These are phyloP conservation scores for Termitomyces titanicus DNA, from an alignment of 768 basidiomycete genomes.

Conservation along the genomic window DNA sequence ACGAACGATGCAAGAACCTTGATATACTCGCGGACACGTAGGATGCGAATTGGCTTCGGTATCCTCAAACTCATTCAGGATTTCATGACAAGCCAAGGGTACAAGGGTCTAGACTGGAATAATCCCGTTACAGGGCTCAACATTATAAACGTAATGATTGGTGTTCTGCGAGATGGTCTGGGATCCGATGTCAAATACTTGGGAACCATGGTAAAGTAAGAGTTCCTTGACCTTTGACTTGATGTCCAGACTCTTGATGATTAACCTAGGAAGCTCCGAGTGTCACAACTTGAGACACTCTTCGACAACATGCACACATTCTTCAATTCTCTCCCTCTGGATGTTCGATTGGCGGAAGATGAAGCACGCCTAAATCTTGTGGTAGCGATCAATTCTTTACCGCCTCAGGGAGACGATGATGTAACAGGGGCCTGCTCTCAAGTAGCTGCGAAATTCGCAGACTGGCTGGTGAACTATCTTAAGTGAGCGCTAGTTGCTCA, in stretches of 20 bases:
- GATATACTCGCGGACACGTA: constrained; percentile 28
- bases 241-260: not conserved
- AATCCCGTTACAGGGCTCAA: constrained; percentile 15
- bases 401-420: constrained; percentile 12
- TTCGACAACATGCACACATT: constrained; percentile 38
- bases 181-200: constrained; percentile 41
- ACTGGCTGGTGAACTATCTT: constrained; percentile 51
- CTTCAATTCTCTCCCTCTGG: constrained; percentile 29
- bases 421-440: constrained; percentile 7
- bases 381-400: constrained; percentile 15
- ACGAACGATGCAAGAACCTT: constrained; percentile 33
- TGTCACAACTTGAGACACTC: constrained; percentile 28
- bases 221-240: not conserved
- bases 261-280: constrained; percentile 34
- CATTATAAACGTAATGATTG: constrained; percentile 39
- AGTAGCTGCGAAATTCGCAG: constrained; percentile 31
- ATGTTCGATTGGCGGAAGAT: constrained; percentile 30
- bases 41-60: constrained; percentile 2
- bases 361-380: constrained; percentile 21
- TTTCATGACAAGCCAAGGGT: constrained; percentile 40
- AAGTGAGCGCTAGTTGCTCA: constrained; percentile 32
- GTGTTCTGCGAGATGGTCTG: constrained; percentile 40
- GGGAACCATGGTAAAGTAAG: constrained; percentile 47
- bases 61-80: constrained; percentile 35
- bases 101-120: constrained; percentile 34